Evolutionary conservation across 257 asterid genomes (phyloP).

Genomic region (Nicotiana knightiana): DNA sequence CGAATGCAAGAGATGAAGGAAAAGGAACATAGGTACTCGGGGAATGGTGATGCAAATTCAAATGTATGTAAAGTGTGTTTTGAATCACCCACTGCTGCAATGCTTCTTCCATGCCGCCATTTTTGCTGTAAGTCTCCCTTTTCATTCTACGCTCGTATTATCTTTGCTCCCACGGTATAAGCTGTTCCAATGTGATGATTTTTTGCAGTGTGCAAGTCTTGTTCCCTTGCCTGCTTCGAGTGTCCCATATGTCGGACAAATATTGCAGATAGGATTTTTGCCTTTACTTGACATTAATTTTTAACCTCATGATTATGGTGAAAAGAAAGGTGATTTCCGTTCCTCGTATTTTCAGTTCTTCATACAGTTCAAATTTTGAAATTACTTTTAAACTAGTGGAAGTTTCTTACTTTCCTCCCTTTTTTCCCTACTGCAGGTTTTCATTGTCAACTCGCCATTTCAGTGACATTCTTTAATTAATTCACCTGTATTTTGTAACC

Average conservation of each 20-base stretch:
- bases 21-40: constrained; percentile 66
- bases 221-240: constrained; percentile 81
- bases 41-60: constrained; percentile 80
- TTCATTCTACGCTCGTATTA: not conserved
- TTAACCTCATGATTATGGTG: constrained; percentile 6
- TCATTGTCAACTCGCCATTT: constrained; percentile 2
- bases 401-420: not conserved
- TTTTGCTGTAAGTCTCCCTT: constrained; percentile 71
- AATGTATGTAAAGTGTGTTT: constrained; percentile 95
- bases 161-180: not conserved
- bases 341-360: not conserved
- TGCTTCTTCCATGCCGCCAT: constrained; percentile 99
- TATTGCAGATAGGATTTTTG: constrained; percentile 82
- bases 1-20: constrained; percentile 98
- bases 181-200: not conserved
- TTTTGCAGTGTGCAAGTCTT: constrained; percentile 67
- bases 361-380: not conserved
- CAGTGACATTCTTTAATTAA: constrained; percentile 12
- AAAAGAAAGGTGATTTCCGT: not conserved
- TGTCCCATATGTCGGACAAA: constrained; percentile 86
- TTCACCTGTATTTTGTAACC: not conserved
- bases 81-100: constrained; percentile 84
- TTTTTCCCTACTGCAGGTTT: not conserved
- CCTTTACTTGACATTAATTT: constrained; percentile 52
- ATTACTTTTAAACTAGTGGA: not conserved